phyloP scores from a whole-genome alignment of 139 green algal species.

The Chlorella sp. region DNA sequence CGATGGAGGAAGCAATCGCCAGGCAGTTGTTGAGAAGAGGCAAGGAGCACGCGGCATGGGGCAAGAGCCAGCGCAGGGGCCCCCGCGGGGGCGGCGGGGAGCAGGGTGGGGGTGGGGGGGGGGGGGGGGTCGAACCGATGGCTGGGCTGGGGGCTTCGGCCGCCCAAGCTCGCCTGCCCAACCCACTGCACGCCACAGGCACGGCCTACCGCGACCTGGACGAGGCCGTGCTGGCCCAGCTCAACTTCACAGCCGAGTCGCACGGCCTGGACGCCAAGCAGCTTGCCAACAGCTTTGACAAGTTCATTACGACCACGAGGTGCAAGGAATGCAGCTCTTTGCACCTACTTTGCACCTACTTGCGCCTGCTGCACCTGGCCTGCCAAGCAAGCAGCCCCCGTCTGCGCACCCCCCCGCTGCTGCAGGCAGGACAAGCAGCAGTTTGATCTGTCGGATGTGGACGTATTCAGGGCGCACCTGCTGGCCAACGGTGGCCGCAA shows the following conservation, averaged over 20 bases:
- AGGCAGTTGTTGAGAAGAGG: too few relatives aligned
- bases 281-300: constrained; percentile 33
- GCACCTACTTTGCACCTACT: neutral
- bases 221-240: constrained; percentile 7
- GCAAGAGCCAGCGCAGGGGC: too few relatives aligned
- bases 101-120: too few relatives aligned
- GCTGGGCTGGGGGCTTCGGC: too few relatives aligned
- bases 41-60: too few relatives aligned
- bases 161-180: too few relatives aligned
- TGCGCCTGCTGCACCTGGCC: neutral
- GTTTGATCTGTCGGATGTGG: neutral
- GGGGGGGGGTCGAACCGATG: too few relatives aligned
- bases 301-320: constrained; percentile 28
- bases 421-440: neutral
- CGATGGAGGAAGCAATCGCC: too few relatives aligned
- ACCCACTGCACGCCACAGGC: constrained; percentile 1
- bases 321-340: neutral
- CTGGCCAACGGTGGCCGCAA: neutral
- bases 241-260: constrained; percentile 1
- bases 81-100: too few relatives aligned
- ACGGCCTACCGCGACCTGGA: constrained; percentile 36
- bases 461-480: neutral
- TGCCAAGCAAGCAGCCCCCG: neutral
- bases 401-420: neutral
- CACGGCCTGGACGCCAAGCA: constrained; percentile 26